These are phyloP conservation scores for Yarrowia hollandica DNA, from an alignment of 805 yeast species.

Conservation along the genomic window DNA sequence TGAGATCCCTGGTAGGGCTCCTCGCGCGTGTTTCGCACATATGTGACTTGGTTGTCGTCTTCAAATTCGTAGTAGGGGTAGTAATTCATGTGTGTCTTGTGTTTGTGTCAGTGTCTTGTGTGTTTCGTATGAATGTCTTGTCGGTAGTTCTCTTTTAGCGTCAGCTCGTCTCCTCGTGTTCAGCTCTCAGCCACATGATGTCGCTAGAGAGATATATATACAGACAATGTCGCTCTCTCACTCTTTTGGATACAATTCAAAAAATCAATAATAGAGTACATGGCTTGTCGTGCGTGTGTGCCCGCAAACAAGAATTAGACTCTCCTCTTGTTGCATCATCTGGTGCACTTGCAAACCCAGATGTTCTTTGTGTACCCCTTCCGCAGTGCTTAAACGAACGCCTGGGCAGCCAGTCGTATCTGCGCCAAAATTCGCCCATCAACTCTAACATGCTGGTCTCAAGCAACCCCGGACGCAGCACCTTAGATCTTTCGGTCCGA, in stretches of 20 bases:
- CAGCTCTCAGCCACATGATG: too few species aligned
- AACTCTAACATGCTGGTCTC: background rate
- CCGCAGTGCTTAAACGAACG: conserved; percentile 28
- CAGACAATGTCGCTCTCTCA: background rate
- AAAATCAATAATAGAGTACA: background rate
- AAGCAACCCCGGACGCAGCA: conserved; percentile 3
- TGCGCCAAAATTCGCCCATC: conserved; percentile 19
- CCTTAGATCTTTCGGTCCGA: too few species aligned
- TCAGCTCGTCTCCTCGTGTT: too few species aligned
- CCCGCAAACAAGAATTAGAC: conserved; percentile 22
- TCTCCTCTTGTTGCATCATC: conserved; percentile 12
- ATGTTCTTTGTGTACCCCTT: conserved; percentile 15
- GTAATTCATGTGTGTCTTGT: conserved; percentile 1
- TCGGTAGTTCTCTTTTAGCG: too few species aligned
- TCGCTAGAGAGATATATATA: background rate
- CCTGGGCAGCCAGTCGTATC: conserved; percentile 29
- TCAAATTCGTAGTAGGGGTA: conserved; percentile 25
- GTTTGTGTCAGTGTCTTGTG: background rate
- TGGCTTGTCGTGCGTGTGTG: conserved; percentile 25
- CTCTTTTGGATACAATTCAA: conserved; percentile 5
- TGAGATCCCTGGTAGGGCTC: conserved; percentile 26
- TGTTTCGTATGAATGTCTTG: too few species aligned
- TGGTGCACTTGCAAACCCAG: background rate
- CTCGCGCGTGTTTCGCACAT: conserved; percentile 25
- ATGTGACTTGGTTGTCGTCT: conserved; percentile 26